Base-by-base conservation (phyloP, 1,139 yeast species). In the Kurtzmaniella quercitrusa region DNA sequence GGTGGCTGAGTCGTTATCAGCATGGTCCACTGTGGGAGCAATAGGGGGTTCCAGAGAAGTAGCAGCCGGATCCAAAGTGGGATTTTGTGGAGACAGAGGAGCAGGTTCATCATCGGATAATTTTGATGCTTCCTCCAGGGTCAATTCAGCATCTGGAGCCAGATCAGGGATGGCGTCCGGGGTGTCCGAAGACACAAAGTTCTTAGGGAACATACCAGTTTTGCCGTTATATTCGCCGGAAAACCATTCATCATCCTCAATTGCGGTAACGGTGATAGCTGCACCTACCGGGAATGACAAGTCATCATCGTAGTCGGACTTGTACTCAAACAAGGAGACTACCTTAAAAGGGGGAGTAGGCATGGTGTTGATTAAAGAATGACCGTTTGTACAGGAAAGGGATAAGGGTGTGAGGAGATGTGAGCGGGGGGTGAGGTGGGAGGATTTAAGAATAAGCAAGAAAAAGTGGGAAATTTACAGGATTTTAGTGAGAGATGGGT, bases 161-260 rank as follows among this genome's bases (percentile, higher is more conserved):
- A 21, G 33, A 11, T 30, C 34, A 4, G 17, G n/a, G 3, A 3
- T 19, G 16, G 41, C 16, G 12, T 12, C 38, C 20, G 44, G 49
- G 22, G 43, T 40, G 33, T 66, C 45, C 11, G 51, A 36, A 47
- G 80, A 80, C 4, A 93, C 98, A 66, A 88, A 93, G 58, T 81
- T 83, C 60, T 78, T 81, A 6, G 98, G 98, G 54, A 93, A 93
- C 70, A 91, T 84, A 7, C 98, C 98, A 32, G 75, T 61, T 44
- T 67, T 63, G 9, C 76, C 80, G 16, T 65, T 66, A 52, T 74
- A 83, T 12, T 72, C 67, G 2, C 98, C 98, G 36, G 77, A 69
- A 56, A 78, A 85, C 98, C 98, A 93, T 50, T 91, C 96, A 17
- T 67, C 95, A 57, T 89, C 97, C 54, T 88, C 96, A 46, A 86